phyloP scores from a whole-genome alignment of 495 filamentous ascomycete genomes.

The Trichocladium uniseriatum region DNA sequence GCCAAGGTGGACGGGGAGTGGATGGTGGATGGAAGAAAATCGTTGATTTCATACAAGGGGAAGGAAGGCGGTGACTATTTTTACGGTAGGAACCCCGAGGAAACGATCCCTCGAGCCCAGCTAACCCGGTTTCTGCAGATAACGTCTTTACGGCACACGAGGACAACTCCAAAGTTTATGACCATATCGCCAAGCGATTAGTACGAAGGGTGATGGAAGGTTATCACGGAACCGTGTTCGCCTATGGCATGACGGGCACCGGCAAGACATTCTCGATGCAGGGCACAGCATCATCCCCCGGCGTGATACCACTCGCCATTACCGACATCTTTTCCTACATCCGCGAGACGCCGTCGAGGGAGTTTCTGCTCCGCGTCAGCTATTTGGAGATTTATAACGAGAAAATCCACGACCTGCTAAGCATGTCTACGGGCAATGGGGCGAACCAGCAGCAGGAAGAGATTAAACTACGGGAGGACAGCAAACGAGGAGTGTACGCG shows the following conservation, averaged over 20 bases:
- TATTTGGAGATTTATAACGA: constrained; percentile 99
- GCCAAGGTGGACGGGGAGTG: constrained; percentile 69
- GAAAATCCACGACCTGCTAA: constrained; percentile 88
- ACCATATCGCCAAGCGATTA: constrained; percentile 83
- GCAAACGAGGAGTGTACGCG: constrained; percentile 92
- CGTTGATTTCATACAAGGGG: constrained; percentile 72
- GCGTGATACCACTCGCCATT: constrained; percentile 93
- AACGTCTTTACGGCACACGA: constrained; percentile 92
- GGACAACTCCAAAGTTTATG: constrained; percentile 89
- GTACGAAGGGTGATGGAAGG: constrained; percentile 98
- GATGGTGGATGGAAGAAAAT: constrained; percentile 79
- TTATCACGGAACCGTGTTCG: constrained; percentile 96
- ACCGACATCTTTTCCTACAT: constrained; percentile 99
- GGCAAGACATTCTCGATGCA: constrained; percentile 99
- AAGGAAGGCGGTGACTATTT: constrained; percentile 86
- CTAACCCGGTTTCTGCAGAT: constrained; percentile 43
- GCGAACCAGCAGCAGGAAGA: constrained; percentile 57
- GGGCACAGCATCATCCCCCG: constrained; percentile 90
- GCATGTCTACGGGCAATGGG: constrained; percentile 50
- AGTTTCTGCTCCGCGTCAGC: constrained; percentile 93
- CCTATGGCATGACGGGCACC: constrained; percentile 98
- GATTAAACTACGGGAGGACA: constrained; percentile 93
- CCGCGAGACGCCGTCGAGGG: constrained; percentile 85
- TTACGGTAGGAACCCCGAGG: constrained; percentile 56
- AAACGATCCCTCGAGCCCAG: neutral